Evolutionary conservation across 1,284 basidiomycete species (phyloP).

Genomic region (Boletellus dicymbophilus): DNA sequence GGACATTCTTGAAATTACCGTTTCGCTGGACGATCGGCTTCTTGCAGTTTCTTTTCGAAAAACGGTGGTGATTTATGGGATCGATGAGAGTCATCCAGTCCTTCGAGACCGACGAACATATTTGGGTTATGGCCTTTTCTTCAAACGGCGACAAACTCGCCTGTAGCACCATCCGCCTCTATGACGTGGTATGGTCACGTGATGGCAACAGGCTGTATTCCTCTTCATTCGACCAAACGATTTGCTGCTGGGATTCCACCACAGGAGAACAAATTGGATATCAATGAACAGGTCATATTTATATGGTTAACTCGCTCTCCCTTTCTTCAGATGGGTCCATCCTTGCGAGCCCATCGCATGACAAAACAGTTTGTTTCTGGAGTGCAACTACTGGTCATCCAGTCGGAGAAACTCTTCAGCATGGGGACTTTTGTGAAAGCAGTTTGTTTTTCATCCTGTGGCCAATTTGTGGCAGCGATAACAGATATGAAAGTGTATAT

Average conservation of each 20-base stretch:
- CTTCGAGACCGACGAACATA: not conserved
- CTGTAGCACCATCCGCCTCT: not conserved
- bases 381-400: not conserved
- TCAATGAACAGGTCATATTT: slow-evolving; percentile 3
- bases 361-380: slow-evolving; percentile 12
- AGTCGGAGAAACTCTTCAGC: not conserved
- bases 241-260: slow-evolving; percentile 5
- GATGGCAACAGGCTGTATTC: not conserved
- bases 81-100: not conserved
- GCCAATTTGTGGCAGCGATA: not conserved
- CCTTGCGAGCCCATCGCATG: slow-evolving; percentile 6
- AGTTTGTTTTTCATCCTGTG: not conserved
- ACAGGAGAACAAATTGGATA: slow-evolving; percentile 4
- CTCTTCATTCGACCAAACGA: not conserved
- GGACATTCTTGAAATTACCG: not conserved
- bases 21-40: not conserved
- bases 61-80: not conserved
- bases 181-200: slow-evolving; percentile 4
- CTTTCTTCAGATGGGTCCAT: slow-evolving; percentile 7
- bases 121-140: not conserved
- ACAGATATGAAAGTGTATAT: not conserved
- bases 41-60: not conserved
- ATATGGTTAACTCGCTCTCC: not conserved
- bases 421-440: not conserved
- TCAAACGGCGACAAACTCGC: not conserved